Base-by-base conservation (phyloP, 495 filamentous ascomycete genomes). In the Lasiosphaeris hirsuta region DNA sequence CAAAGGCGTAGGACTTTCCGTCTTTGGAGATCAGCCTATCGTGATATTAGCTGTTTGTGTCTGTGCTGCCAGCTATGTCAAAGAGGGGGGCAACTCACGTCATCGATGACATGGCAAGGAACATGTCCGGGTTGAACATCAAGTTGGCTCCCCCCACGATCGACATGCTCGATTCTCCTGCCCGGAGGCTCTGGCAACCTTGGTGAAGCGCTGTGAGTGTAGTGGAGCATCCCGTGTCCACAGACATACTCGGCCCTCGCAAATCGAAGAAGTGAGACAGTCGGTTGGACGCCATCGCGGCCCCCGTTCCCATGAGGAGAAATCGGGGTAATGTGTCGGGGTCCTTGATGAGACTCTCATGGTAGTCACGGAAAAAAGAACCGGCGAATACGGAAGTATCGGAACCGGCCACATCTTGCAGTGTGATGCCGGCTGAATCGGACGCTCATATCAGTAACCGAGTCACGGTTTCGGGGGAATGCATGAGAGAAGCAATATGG, bases 161-260 rank as follows among this genome's bases (percentile, higher is more conserved):
- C 10, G 81, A 74, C 34, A 67, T 63, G 41, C 69, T 61, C 7
- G 75, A 81, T 45, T 84, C 81, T 1, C 77, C 76, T 36, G 48
- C 68, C n/a, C 74, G 68, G 13, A 85, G 64, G 19, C 73, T 77
- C 61, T 81, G 79, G 14, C 73, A 71, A 6, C 71, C 81, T 49
- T 69, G 67, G 55, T 84, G 77, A 8, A 84, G 57, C 0, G 79
- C 81, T 3, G 76, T 69, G 13, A 86, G 63, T 15, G 74, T 77
- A 0, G 76, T 78, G 4, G 81, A 84, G 56, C 84, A 86, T 0
- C 81, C 84, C 0, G 82, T 86, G 56, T 86, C 82, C 1, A 85
- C 70, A 0, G 79, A 82, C 72, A 85, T 75, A 1, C 72, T 76
- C 0, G 82, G 78, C 0, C 83, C 84, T 0, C 75, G 69, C 65